Base-by-base conservation (phyloP, 164 flowering plant species). In the Dillenia turbinata region DNA sequence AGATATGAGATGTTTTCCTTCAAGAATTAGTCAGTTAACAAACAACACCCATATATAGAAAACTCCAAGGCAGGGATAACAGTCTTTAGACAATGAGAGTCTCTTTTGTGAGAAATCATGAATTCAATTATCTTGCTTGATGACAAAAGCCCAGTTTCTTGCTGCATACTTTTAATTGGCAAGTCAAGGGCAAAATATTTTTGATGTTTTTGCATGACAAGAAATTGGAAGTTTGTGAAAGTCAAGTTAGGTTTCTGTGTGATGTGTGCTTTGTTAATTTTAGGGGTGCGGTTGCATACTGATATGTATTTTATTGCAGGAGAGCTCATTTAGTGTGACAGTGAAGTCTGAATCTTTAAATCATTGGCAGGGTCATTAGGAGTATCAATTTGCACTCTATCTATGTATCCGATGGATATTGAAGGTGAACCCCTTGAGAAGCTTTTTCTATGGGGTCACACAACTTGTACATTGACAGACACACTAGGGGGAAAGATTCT, bases 371-470 rank as follows among this genome's bases (percentile, higher is more conserved):
- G 91, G 74, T 69, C 71, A 52, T 46, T 44, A 40, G 69, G 62
- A 56, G 69, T 26, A 64, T 57, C 67, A 17, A 57, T 48, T 55
- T 71, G 68, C 71, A 74, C 75, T 64, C 63, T 89, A 49, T 69
- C 84, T 63, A 58, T 75, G 65, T 47, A 50, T 63, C 79, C 57
- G 52, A 67, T 87, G 71, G 61, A 2, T 44, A 66, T 82, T 71
- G 47, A 16, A 68, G 97, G 95, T 44, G 91, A 89, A 76, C 86
- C 89, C 40, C 73, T 76, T 45, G 98, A 89, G 71, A 93, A 80
- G 78, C 89, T 93, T 60, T 83, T 75, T 65, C 77, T 87, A 59
- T 91, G 97, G 98, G 97, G 98, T 63, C 97, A 90, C 56, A 81
- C 98, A 19, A 71, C 90, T 63, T 86, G 88, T 71, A 54, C 70